Percentiles rank a stretch among this genome's conserved stretches.
Evolutionary conservation across 1,284 basidiomycete genomes (phyloP).

Genomic region (Malassezia obtusa): DNA sequence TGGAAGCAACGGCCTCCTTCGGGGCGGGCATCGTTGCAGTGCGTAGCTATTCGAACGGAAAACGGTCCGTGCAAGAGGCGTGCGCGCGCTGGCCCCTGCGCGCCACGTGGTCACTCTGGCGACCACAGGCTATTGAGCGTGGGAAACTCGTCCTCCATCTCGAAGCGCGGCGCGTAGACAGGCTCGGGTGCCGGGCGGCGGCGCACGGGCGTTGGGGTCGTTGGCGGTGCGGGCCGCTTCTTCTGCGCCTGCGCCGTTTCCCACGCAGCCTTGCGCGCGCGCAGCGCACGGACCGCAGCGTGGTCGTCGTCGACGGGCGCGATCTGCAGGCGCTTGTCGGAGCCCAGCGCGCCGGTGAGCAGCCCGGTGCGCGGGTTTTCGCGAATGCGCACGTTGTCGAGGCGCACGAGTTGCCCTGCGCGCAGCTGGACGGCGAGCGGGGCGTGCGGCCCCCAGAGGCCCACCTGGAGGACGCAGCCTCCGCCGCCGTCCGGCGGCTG

Average conservation of each 20-base stretch:
- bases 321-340: slow-evolving; percentile 27
- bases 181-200: slow-evolving; percentile 2
- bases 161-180: slow-evolving; percentile 8
- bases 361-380: slow-evolving; percentile 21
- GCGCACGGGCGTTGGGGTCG: neutral
- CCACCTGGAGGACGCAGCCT: slow-evolving; percentile 31
- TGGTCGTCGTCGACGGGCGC: neutral
- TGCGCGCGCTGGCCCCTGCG: too few species aligned
- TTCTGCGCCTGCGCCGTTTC: too few species aligned
- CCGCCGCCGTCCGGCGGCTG: slow-evolving; percentile 15
- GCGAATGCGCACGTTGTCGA: slow-evolving; percentile 29
- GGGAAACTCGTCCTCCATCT: slow-evolving; percentile 3
- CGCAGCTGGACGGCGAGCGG: slow-evolving; percentile 24
- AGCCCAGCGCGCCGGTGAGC: slow-evolving; percentile 29
- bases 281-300: neutral
- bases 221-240: neutral
- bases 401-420: slow-evolving; percentile 29
- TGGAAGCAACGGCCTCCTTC: neutral
- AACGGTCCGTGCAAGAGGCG: neutral
- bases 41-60: too few species aligned
- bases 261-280: slow-evolving; percentile 1
- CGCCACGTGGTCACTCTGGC: neutral
- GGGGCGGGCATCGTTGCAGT: neutral
- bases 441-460: slow-evolving; percentile 32
- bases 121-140: neutral